Base-by-base conservation (phyloP, 176 grass and related monocot species). In the Puccinellia tenuiflora region DNA sequence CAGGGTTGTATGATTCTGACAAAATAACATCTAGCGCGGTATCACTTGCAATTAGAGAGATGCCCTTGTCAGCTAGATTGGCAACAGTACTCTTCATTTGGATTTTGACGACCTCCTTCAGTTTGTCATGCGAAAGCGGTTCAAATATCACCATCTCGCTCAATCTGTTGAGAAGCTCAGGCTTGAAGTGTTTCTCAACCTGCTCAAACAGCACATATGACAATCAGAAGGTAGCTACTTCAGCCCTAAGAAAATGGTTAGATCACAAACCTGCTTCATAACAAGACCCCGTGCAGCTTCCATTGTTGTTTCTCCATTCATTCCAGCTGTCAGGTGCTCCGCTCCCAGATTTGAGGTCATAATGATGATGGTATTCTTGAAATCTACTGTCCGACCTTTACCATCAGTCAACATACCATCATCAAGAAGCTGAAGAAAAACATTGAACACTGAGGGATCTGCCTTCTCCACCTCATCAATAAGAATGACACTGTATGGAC, bases 41-140 rank as follows among this genome's bases (percentile, higher is more conserved):
- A 84, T 92, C 90, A 52, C 86, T 83, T 0, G 80, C 74, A 30
- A 57, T 68, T 8, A 92, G 24, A 60, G 75, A 56, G 51, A 92
- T 50, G 7, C 90, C 90, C 73, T 75, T 79, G 30, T 87, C 80
- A 16, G 84, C 87, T 12, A 86, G 74, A 22, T 68, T 80, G 21
- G 74, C 59, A 3, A 84, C 80, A 15, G 89, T 67, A 43, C 83
- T 84, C 68, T 92, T 92, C 87, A 92, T 92, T 28, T 92, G 90
- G 20, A 66, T 68, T 67, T 75, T 80, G 0, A 20, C 31, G 16
- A 89, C 59, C 47, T 89, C 79, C 20, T 65, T 80, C n/a, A 85
- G 81, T 25, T 80, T 67, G 22, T 85, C 81, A 33, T 57, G 67
- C 0, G 81, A 67, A 18, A 89, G 20, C 4, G 80, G 81, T n/a